phyloP scores from a whole-genome alignment of 2,329 filamentous ascomycete species.

The Alternaria gaisen region DNA sequence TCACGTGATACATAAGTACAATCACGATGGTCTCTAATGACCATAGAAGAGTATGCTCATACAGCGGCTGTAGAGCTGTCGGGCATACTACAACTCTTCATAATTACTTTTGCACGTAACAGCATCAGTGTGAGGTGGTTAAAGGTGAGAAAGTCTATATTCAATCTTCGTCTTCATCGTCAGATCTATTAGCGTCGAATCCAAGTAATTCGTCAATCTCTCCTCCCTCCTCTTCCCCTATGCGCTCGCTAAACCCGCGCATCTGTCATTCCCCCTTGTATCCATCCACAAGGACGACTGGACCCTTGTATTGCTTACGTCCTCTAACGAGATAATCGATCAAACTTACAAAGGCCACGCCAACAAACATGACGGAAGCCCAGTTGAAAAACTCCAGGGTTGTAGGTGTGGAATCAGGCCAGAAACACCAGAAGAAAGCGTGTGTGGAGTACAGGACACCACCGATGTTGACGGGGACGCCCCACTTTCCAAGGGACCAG shows the following conservation, averaged over 20 bases:
- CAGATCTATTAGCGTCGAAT: neutral
- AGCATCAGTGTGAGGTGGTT: neutral
- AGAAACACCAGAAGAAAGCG: constrained; percentile 55
- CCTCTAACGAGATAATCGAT: constrained; percentile 43
- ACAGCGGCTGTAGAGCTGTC: neutral
- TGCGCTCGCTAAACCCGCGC: neutral
- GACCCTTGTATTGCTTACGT: constrained; percentile 46
- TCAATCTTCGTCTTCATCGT: constrained; percentile 5
- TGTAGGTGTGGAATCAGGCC: constrained; percentile 46
- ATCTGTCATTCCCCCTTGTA: constrained; percentile 31
- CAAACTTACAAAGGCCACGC: constrained; percentile 34
- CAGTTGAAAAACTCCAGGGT: constrained; percentile 45
- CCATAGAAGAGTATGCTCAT: neutral
- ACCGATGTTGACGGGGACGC: constrained; percentile 49
- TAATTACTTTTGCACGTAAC: neutral
- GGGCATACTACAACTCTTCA: neutral
- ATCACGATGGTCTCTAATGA: neutral
- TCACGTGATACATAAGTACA: neutral
- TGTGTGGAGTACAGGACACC: constrained; percentile 49
- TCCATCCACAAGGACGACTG: constrained; percentile 39
- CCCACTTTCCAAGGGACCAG: constrained; percentile 53
- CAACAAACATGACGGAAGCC: constrained; percentile 49
- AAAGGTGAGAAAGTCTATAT: constrained; percentile 1
- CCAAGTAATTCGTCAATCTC: constrained; percentile 2
- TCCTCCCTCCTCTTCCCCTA: neutral